A percentile compares a stretch with the other conserved stretches of the same genome.
These are phyloP conservation scores for Penicillium salamii DNA, from an alignment of 495 filamentous ascomycete genomes.

Conservation along the genomic window DNA sequence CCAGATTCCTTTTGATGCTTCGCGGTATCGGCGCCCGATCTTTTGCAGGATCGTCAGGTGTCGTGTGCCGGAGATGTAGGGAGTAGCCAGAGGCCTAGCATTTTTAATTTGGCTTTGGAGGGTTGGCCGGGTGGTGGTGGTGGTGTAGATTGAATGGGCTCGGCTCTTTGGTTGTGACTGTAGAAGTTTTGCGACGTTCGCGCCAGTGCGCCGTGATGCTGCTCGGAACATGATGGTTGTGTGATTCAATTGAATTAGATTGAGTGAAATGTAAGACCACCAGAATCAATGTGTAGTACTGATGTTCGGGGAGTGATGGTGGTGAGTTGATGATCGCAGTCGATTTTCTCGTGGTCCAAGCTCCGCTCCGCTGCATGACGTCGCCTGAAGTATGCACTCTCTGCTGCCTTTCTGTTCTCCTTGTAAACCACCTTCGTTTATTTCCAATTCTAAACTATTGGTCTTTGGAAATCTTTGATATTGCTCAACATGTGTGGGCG, in stretches of 20 bases:
- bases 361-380: conserved; percentile 32
- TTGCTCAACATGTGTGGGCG: conserved; percentile 71
- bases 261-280: neutral
- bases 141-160: conserved; percentile 25
- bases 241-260: neutral
- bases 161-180: conserved; percentile 17
- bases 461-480: neutral
- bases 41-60: conserved; percentile 25
- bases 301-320: neutral
- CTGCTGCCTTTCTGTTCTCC: neutral
- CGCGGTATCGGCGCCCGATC: conserved; percentile 31
- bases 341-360: conserved; percentile 28
- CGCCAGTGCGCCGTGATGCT: conserved; percentile 34
- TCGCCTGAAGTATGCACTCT: conserved; percentile 11
- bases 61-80: conserved; percentile 16
- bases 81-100: conserved; percentile 1
- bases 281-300: neutral
- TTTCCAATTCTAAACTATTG: neutral
- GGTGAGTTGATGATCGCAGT: conserved; percentile 2
- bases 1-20: conserved; percentile 44
- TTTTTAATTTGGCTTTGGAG: conserved; percentile 10
- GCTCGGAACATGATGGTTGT: conserved; percentile 31
- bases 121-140: conserved; percentile 15
- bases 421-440: neutral
- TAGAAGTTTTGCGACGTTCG: conserved; percentile 14